Evolutionary conservation across 164 flowering plant genomes (phyloP).

Genomic region (Liriodendron chinense): DNA sequence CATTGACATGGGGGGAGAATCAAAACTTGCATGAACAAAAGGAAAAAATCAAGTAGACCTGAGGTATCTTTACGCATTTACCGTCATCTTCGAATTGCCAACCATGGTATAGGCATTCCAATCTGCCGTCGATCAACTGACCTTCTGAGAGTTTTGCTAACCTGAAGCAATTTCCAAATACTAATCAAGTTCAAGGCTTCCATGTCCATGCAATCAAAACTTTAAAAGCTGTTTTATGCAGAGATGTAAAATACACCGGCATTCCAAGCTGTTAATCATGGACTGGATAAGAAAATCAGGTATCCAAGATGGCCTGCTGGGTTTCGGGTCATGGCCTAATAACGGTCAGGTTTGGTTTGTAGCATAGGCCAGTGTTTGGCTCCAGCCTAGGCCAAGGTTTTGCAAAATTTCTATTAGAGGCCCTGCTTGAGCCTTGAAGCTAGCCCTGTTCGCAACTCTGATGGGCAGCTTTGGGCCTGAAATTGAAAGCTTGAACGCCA

Average conservation of each 20-base stretch:
- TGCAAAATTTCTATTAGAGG: no score
- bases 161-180: constrained; percentile 33
- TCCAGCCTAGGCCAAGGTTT: no score
- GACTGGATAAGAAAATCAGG: no score
- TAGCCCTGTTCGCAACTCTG: no score
- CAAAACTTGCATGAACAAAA: background rate
- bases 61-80: constrained; percentile 89
- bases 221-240: background rate
- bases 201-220: constrained; percentile 2
- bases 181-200: constrained; percentile 4
- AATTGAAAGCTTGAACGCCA: no score
- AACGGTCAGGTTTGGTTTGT: no score
- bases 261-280: background rate
- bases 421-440: no score
- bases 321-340: no score
- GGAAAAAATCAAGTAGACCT: constrained; percentile 41
- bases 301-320: no score
- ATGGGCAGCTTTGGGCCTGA: no score
- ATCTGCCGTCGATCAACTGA: constrained; percentile 75
- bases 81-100: constrained; percentile 96
- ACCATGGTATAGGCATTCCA: constrained; percentile 97
- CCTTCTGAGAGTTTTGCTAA: constrained; percentile 95
- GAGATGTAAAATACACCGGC: background rate
- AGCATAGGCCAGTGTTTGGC: no score
- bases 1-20: background rate